Evolutionary conservation across 139 green algal genomes (phyloP).

Genomic region (Nannochloris sp.): DNA sequence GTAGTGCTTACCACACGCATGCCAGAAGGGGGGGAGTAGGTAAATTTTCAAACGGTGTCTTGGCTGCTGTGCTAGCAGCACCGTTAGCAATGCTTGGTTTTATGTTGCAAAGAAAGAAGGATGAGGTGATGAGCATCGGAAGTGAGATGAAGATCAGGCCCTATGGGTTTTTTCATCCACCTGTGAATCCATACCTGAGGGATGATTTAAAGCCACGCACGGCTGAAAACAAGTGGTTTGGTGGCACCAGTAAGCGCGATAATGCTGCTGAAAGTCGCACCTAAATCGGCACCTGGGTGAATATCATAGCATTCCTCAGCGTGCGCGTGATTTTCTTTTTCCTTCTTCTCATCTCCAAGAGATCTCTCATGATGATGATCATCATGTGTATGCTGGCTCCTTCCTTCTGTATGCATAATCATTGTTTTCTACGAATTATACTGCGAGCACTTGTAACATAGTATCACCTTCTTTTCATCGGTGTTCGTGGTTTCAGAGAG

Average conservation of each 20-base stretch:
- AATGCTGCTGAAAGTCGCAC: too few species aligned
- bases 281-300: too few species aligned
- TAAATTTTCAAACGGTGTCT: slow-evolving; percentile 4
- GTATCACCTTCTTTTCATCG: too few species aligned
- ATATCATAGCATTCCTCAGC: too few species aligned
- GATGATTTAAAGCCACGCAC: slow-evolving; percentile 6
- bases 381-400: too few species aligned
- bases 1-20: not conserved
- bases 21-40: not conserved
- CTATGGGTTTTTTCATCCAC: slow-evolving; percentile 8
- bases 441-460: too few species aligned
- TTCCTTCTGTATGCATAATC: too few species aligned
- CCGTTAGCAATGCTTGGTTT: slow-evolving; percentile 6
- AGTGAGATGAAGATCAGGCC: slow-evolving; percentile 1
- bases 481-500: too few species aligned
- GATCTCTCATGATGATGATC: too few species aligned
- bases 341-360: too few species aligned
- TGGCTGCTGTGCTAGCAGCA: slow-evolving; percentile 4
- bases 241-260: not conserved
- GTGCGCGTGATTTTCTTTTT: too few species aligned
- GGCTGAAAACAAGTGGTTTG: not conserved
- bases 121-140: not conserved
- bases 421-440: too few species aligned
- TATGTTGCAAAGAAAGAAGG: slow-evolving; percentile 2
- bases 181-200: slow-evolving; percentile 9